Conservation (phyloP, 1,139 yeast species). For the Candida neerlandica region DNA sequence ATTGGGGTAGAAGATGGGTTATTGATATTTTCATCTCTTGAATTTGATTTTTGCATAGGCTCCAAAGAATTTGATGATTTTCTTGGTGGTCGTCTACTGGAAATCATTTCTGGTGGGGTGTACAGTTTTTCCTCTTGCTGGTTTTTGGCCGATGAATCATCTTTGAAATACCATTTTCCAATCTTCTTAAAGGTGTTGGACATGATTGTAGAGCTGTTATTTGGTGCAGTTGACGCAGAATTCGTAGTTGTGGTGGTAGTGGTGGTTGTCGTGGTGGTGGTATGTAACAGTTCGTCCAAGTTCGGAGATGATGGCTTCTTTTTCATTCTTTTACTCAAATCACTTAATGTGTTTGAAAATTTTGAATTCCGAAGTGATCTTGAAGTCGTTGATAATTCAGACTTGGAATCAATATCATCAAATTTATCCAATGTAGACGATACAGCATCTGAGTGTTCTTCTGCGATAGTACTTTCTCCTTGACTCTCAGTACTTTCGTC, state of each 20-base stretch:
- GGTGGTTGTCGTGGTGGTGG: constrained; percentile 4
- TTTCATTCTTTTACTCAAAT: constrained; percentile 37
- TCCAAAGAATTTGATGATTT: constrained; percentile 20
- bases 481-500: constrained; percentile 7
- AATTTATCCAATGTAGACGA: constrained; percentile 5
- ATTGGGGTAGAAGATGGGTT: background rate
- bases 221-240: background rate
- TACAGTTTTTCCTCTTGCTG: constrained; percentile 24
- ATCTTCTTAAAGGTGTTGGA: constrained; percentile 53
- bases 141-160: constrained; percentile 23
- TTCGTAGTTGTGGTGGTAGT: background rate
- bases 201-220: constrained; percentile 17
- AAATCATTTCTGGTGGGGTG: constrained; percentile 67
- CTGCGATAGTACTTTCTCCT: constrained; percentile 10
- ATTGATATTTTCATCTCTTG: constrained; percentile 1
- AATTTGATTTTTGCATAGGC: background rate
- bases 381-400: constrained; percentile 13
- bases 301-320: constrained; percentile 27
- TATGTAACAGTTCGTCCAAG: constrained; percentile 1
- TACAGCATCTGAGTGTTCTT: constrained; percentile 8
- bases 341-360: constrained; percentile 33
- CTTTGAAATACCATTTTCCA: constrained; percentile 71
- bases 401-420: constrained; percentile 12
- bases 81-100: constrained; percentile 50
- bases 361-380: constrained; percentile 16